phyloP scores from a whole-genome alignment of 2,329 filamentous ascomycete species.

The Teratosphaeria pseudoeucalypti region DNA sequence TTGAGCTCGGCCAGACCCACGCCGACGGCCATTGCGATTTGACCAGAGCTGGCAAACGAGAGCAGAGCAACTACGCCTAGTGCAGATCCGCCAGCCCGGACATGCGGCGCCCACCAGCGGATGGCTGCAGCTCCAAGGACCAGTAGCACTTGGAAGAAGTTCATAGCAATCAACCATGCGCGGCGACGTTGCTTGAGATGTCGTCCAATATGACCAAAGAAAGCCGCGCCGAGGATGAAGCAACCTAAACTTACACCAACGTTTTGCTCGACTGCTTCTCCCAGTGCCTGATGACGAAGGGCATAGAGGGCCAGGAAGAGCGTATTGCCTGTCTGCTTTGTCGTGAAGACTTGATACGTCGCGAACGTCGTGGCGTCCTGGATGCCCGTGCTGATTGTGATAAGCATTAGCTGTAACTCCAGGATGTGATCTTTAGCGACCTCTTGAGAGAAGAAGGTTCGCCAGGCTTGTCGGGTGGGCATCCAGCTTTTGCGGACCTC shows the following conservation, averaged over 20 bases:
- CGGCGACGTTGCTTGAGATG: slow-evolving; percentile 41
- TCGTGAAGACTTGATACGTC: slow-evolving; percentile 53
- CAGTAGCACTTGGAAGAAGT: slow-evolving; percentile 44
- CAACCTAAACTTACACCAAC: slow-evolving; percentile 46
- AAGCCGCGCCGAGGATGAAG: slow-evolving; percentile 45
- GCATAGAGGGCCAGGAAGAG: slow-evolving; percentile 45
- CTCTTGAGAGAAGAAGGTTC: slow-evolving; percentile 8
- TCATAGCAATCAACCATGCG: slow-evolving; percentile 46
- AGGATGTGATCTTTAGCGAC: slow-evolving; percentile 6
- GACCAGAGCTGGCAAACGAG: slow-evolving; percentile 47
- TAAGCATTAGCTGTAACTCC: slow-evolving; percentile 29
- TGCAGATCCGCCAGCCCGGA: neutral
- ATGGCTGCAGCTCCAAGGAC: slow-evolving; percentile 45
- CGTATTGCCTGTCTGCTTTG: slow-evolving; percentile 57
- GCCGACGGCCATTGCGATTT: slow-evolving; percentile 48
- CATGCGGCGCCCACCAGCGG: slow-evolving; percentile 11
- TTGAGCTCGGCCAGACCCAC: slow-evolving; percentile 51
- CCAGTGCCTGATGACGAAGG: neutral
- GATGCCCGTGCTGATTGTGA: slow-evolving; percentile 31
- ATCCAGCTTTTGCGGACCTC: neutral
- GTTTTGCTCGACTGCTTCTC: slow-evolving; percentile 28
- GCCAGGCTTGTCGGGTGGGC: slow-evolving; percentile 1
- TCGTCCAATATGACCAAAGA: slow-evolving; percentile 49
- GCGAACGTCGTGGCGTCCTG: slow-evolving; percentile 50
- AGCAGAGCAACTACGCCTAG: slow-evolving; percentile 34